Base-by-base conservation (phyloP, 768 basidiomycete species). In the Hypholoma fasciculare region DNA sequence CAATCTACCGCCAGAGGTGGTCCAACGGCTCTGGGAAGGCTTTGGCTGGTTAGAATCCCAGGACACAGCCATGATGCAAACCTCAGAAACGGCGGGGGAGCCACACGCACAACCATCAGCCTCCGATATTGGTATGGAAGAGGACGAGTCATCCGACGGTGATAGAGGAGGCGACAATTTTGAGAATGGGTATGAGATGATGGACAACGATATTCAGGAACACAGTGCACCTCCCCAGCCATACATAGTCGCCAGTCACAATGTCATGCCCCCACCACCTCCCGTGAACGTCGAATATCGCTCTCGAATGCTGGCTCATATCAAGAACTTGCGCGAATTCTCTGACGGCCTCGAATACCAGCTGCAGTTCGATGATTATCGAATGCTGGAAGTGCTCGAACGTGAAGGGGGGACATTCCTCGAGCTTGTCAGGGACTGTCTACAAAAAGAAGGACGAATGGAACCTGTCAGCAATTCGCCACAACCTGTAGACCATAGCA, bases 341-440 rank as follows among this genome's bases (percentile, higher is more conserved):
- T 77, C 76, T 55, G 73, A 76, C 40, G 77, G 78, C 4, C 64
- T 81, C 58, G 78, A 82, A 59, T 80, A 75, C 44, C 76, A 82
- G 56, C 63, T 80, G 17, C 78, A 77, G 54, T 79, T 79, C 56
- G 74, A 77, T 44, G 80, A 82, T 64, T 66, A 67, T 52, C 72
- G 73, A 17, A 75, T 81, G 72, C 61, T 81, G 53, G 70, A 75
- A 36, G 71, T 72, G 26, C 68, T 82, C 9, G 80, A 80, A 59
- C 64, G 66, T 12, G 75, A 78, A 52, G 80, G 77, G 1, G 72
- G 64, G 7, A 65, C 71, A 19, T 81, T 81, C 58, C 63, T 80
- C 12, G 65, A 61, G 47, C 65, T 79, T 6, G 73, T 78, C 20
- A 67, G 72, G 49, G 73, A 72, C 16, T 80, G 78, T 63, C 61